These are phyloP conservation scores for Kodamaea lidongshanica DNA, from an alignment of 805 yeast species.

Conservation along the genomic window DNA sequence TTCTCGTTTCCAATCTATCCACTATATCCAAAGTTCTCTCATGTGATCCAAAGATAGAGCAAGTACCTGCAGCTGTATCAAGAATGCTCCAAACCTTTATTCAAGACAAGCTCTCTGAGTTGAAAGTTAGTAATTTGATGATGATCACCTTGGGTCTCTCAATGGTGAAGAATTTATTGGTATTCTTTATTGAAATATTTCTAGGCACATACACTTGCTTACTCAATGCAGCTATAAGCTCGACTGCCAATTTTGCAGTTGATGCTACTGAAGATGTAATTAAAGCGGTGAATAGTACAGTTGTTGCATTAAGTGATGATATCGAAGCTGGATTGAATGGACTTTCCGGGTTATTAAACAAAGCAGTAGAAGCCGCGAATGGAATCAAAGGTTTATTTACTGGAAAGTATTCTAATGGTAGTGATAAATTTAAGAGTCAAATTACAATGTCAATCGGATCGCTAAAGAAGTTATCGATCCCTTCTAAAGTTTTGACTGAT, in stretches of 20 bases:
- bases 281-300: slow-evolving; percentile 51
- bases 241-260: slow-evolving; percentile 65
- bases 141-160: slow-evolving; percentile 44
- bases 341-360: slow-evolving; percentile 52
- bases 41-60: slow-evolving; percentile 26
- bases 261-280: slow-evolving; percentile 66
- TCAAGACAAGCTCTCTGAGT: slow-evolving; percentile 39
- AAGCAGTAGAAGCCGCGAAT: slow-evolving; percentile 40
- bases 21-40: slow-evolving; percentile 32
- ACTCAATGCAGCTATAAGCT: slow-evolving; percentile 64
- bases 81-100: slow-evolving; percentile 48
- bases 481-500: slow-evolving; percentile 54
- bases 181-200: slow-evolving; percentile 64
- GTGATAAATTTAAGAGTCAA: slow-evolving; percentile 27
- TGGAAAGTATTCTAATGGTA: slow-evolving; percentile 21
- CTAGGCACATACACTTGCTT: slow-evolving; percentile 87
- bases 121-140: slow-evolving; percentile 42
- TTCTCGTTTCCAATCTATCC: slow-evolving; percentile 39
- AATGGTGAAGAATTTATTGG: slow-evolving; percentile 51
- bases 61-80: slow-evolving; percentile 55
- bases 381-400: slow-evolving; percentile 51
- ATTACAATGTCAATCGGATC: slow-evolving; percentile 55
- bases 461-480: slow-evolving; percentile 56
- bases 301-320: slow-evolving; percentile 48
- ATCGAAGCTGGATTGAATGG: slow-evolving; percentile 62